Percentiles rank a stretch among this genome's conserved stretches.
phyloP scores from a whole-genome alignment of 768 basidiomycete genomes.

The Leccinellum rugosiceps region DNA sequence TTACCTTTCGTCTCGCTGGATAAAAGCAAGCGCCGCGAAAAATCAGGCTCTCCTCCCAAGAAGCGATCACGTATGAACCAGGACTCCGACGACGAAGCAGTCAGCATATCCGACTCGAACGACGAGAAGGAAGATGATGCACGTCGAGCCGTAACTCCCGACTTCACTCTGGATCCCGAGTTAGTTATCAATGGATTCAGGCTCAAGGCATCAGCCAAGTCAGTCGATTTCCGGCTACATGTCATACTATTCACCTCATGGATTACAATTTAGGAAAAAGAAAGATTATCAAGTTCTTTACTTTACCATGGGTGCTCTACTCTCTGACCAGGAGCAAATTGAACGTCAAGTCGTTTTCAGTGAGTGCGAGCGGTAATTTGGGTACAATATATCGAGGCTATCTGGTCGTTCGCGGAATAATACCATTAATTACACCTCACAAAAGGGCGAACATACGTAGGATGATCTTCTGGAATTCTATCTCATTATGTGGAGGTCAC shows the following conservation, averaged over 20 bases:
- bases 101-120: constrained; percentile 22
- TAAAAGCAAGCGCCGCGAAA: constrained; percentile 23
- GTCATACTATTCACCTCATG: background rate
- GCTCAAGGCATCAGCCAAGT: constrained; percentile 41
- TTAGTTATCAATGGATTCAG: constrained; percentile 48
- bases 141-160: background rate
- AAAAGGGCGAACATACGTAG: background rate
- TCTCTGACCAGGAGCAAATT: constrained; percentile 51
- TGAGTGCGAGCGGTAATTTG: constrained; percentile 30
- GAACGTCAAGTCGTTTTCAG: constrained; percentile 54
- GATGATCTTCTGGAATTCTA: background rate
- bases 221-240: constrained; percentile 19
- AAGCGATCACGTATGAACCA: constrained; percentile 28
- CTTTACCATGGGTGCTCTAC: constrained; percentile 67
- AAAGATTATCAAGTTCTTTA: constrained; percentile 79
- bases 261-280: constrained; percentile 22
- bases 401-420: background rate
- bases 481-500: constrained; percentile 39
- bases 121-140: constrained; percentile 5
- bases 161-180: constrained; percentile 25
- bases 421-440: background rate
- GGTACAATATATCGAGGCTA: background rate
- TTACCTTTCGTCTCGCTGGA: constrained; percentile 6
- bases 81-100: constrained; percentile 27
- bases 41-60: constrained; percentile 18